Evolutionary conservation across 2,329 filamentous ascomycete species (phyloP).

Genomic region (Teratosphaeria viscida): DNA sequence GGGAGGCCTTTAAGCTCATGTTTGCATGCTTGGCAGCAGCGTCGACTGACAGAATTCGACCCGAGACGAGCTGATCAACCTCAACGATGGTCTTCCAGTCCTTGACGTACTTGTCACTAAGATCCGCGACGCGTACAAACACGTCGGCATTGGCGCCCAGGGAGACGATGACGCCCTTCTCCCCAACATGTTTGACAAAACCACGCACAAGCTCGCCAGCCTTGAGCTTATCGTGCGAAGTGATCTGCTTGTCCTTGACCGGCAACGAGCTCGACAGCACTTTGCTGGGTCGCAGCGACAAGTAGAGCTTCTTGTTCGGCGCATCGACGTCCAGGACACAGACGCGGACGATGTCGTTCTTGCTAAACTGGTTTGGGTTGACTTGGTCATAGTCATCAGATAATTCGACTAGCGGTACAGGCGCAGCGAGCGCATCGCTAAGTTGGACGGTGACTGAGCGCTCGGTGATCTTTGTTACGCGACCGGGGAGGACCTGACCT

Average conservation of each 20-base stretch:
- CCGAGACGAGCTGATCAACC: conserved; percentile 81
- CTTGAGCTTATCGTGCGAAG: conserved; percentile 57
- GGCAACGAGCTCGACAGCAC: conserved; percentile 76
- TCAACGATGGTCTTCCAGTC: conserved; percentile 90
- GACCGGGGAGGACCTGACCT: conserved; percentile 72
- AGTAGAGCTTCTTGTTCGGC: conserved; percentile 70
- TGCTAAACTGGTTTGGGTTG: conserved; percentile 62
- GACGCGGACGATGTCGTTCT: conserved; percentile 81
- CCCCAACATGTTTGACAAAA: conserved; percentile 81
- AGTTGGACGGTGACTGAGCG: conserved; percentile 77
- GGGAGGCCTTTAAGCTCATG: conserved; percentile 77
- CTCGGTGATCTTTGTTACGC: conserved; percentile 77
- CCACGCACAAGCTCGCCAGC: conserved; percentile 74
- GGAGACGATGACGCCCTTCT: conserved; percentile 79
- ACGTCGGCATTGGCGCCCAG: conserved; percentile 73
- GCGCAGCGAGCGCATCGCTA: conserved; percentile 66
- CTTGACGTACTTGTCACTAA: conserved; percentile 85
- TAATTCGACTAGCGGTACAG: conserved; percentile 72
- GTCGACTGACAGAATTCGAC: conserved; percentile 68
- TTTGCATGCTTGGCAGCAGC: conserved; percentile 60
- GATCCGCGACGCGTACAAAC: conserved; percentile 73
- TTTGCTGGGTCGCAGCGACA: conserved; percentile 78
- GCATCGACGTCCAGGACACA: conserved; percentile 71
- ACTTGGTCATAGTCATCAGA: conserved; percentile 77
- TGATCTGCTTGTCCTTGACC: conserved; percentile 72